phyloP scores from a whole-genome alignment of 805 yeast species.

The Saturnispora quitensis region DNA sequence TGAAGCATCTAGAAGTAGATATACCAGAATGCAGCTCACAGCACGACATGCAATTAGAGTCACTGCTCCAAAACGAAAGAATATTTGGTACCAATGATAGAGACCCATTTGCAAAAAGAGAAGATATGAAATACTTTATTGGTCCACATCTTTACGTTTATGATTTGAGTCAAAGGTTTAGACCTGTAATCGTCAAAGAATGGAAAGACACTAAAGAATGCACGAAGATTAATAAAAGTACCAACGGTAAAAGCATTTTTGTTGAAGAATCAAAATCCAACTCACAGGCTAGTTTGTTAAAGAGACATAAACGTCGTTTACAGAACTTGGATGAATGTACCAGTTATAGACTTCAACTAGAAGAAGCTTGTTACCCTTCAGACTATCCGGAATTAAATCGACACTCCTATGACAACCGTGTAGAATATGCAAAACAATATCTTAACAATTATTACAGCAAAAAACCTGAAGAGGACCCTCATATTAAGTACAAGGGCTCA shows the following conservation, averaged over 20 bases:
- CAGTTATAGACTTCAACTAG: conserved; percentile 25
- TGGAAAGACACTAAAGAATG: conserved; percentile 46
- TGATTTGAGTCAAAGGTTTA: conserved; percentile 66
- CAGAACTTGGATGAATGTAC: conserved; percentile 25
- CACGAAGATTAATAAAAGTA: conserved; percentile 53
- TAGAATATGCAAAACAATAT: conserved; percentile 17
- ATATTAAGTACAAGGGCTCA: conserved; percentile 2
- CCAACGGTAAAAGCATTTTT: conserved; percentile 78
- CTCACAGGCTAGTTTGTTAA: conserved; percentile 8
- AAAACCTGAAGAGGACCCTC: conserved; percentile 8
- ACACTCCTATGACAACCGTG: conserved; percentile 20
- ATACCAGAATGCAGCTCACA: conserved; percentile 16
- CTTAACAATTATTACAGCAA: conserved; percentile 12
- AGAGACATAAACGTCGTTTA: conserved; percentile 25
- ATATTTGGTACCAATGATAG: conserved; percentile 80
- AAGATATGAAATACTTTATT: conserved; percentile 75
- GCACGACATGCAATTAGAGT: conserved; percentile 33
- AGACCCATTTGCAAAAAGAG: conserved; percentile 77
- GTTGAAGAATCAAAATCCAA: conserved; percentile 41
- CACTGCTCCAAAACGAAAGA: conserved; percentile 75
- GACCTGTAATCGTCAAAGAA: conserved; percentile 78
- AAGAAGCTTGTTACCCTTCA: conserved; percentile 19
- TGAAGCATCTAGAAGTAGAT: conserved; percentile 50
- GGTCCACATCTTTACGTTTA: conserved; percentile 68
- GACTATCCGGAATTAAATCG: not conserved